phyloP scores from a whole-genome alignment of 2,329 filamentous ascomycete genomes.

The Leptographium lundbergii region DNA sequence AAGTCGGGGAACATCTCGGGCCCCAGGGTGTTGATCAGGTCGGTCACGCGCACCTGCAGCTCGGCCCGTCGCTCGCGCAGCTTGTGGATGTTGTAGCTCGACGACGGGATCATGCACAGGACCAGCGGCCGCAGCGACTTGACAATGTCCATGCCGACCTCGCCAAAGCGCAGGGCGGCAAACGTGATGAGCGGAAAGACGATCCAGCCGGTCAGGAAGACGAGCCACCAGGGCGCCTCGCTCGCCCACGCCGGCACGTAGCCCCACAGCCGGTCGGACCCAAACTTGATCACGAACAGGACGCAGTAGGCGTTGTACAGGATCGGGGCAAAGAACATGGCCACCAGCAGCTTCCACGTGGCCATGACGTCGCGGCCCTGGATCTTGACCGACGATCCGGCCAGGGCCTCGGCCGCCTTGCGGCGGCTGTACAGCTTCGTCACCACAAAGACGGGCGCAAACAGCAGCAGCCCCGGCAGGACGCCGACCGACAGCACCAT shows the following conservation, averaged over 20 bases:
- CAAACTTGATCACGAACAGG: constrained; percentile 63
- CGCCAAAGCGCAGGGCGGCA: constrained; percentile 84
- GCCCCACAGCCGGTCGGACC: constrained; percentile 72
- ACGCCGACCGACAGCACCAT: constrained; percentile 65
- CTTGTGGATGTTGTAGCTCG: constrained; percentile 70
- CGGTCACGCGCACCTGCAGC: constrained; percentile 71
- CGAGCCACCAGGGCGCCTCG: constrained; percentile 50
- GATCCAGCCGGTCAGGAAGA: constrained; percentile 58
- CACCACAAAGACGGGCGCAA: constrained; percentile 76
- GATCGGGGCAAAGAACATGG: constrained; percentile 67
- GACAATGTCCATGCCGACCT: constrained; percentile 97
- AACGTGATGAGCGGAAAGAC: constrained; percentile 84
- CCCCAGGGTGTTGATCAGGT: constrained; percentile 87
- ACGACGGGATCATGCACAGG: constrained; percentile 72
- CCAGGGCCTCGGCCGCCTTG: constrained; percentile 74
- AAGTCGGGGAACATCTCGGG: constrained; percentile 98
- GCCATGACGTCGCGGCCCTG: constrained; percentile 82
- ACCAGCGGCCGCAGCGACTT: constrained; percentile 86
- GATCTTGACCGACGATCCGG: constrained; percentile 78
- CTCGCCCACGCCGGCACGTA: constrained; percentile 60
- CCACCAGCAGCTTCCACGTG: constrained; percentile 88
- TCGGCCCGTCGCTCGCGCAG: constrained; percentile 60
- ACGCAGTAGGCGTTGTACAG: constrained; percentile 74
- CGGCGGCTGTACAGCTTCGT: constrained; percentile 70
- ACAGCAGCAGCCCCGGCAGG: constrained; percentile 74